These are phyloP conservation scores for Daldinia sp. DNA, from an alignment of 2,329 filamentous ascomycete species.

Conservation along the genomic window DNA sequence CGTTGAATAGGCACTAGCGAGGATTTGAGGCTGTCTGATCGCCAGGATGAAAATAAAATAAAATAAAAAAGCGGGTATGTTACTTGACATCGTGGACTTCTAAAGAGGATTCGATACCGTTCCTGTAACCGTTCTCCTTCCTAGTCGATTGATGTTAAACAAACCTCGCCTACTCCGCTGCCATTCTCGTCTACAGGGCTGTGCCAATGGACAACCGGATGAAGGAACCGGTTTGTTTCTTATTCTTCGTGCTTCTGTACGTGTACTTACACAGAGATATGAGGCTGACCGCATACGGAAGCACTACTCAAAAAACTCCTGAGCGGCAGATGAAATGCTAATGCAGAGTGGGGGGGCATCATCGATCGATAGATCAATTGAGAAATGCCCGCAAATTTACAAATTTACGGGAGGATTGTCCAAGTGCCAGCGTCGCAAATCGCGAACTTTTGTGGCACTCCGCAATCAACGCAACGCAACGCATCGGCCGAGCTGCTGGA, in stretches of 20 bases:
- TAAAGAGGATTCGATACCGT: conserved; percentile 20
- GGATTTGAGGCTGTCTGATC: conserved; percentile 1
- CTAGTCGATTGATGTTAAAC: conserved; percentile 24
- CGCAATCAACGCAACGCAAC: conserved; percentile 8
- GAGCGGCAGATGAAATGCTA: background rate
- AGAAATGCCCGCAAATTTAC: conserved; percentile 37
- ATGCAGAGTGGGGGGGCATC: conserved; percentile 15
- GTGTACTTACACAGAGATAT: conserved; percentile 26
- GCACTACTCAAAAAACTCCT: background rate
- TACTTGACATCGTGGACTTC: conserved; percentile 14
- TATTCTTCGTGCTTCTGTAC: conserved; percentile 20
- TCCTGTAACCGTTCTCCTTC: conserved; percentile 24
- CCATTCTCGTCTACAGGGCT: conserved; percentile 30
- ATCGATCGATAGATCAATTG: conserved; percentile 23
- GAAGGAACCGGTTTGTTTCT: conserved; percentile 14
- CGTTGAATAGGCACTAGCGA: conserved; percentile 5
- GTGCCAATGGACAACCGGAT: conserved; percentile 22
- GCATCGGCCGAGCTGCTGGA: conserved; percentile 31
- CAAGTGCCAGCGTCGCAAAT: conserved; percentile 39
- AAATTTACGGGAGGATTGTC: conserved; percentile 36
- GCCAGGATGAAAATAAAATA: conserved; percentile 9
- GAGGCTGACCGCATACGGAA: conserved; percentile 36
- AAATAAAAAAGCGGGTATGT: conserved; percentile 8
- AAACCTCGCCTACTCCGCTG: conserved; percentile 38
- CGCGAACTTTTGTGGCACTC: conserved; percentile 32